Percentiles rank a stretch among this genome's conserved stretches.
phyloP scores from a whole-genome alignment of 768 basidiomycete species.

The Mycena metata region DNA sequence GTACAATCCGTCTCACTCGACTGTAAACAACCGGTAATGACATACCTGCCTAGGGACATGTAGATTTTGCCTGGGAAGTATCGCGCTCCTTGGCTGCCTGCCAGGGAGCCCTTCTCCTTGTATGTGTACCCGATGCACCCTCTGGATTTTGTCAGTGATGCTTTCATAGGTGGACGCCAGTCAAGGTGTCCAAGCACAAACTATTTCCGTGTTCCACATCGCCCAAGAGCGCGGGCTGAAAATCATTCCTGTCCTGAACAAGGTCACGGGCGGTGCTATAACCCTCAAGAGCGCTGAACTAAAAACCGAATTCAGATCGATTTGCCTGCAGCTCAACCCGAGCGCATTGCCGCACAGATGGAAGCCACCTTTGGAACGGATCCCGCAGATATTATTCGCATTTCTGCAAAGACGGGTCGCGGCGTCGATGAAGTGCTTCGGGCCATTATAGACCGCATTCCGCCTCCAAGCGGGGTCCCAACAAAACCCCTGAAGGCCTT shows the following conservation, averaged over 20 bases:
- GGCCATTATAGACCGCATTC: constrained; percentile 87
- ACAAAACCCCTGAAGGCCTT: constrained; percentile 81
- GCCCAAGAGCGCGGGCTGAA: constrained; percentile 85
- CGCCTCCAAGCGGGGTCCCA: constrained; percentile 74
- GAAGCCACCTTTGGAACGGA: constrained; percentile 86
- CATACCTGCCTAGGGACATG: constrained; percentile 80
- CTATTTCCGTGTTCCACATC: constrained; percentile 93
- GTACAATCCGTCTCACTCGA: constrained; percentile 55
- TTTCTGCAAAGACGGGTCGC: constrained; percentile 94
- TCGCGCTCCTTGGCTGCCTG: constrained; percentile 93
- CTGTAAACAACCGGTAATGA: constrained; percentile 4
- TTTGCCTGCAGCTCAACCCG: constrained; percentile 89
- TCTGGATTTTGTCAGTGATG: constrained; percentile 9
- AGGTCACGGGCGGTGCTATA: constrained; percentile 60
- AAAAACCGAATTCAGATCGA: constrained; percentile 74
- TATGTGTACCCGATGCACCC: constrained; percentile 41
- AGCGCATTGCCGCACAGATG: constrained; percentile 85
- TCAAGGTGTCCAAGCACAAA: constrained; percentile 98
- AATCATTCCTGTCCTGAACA: constrained; percentile 94
- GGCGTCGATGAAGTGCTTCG: constrained; percentile 84
- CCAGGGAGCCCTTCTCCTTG: constrained; percentile 86
- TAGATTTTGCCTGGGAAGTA: constrained; percentile 98
- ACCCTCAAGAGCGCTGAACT: constrained; percentile 8
- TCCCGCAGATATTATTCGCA: constrained; percentile 77
- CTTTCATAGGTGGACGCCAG: constrained; percentile 89